These are phyloP conservation scores for Lachnellula cervina DNA, from an alignment of 2,329 filamentous ascomycete genomes.

Conservation along the genomic window DNA sequence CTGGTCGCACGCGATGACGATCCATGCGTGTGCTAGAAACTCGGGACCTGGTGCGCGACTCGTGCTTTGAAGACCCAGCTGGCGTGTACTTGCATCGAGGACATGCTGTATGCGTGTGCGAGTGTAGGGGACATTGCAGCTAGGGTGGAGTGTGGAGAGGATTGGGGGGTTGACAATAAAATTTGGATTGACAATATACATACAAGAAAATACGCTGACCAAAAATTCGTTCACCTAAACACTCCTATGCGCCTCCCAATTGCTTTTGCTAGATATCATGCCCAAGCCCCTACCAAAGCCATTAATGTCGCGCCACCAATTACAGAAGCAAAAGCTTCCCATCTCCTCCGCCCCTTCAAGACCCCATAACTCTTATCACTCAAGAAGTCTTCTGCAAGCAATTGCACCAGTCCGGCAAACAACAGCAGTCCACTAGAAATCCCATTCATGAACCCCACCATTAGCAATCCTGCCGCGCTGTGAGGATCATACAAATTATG, in stretches of 20 bases:
- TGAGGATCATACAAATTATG: constrained; percentile 77
- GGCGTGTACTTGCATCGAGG: too few relatives aligned
- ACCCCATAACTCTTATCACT: constrained; percentile 59
- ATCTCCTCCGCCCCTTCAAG: constrained; percentile 50
- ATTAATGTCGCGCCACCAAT: constrained; percentile 56
- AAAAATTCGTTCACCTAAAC: not conserved
- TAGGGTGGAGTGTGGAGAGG: too few relatives aligned
- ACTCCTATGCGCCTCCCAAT: not conserved
- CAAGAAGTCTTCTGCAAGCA: constrained; percentile 83
- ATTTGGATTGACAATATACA: too few relatives aligned
- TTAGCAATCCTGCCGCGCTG: constrained; percentile 68
- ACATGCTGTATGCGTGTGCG: too few relatives aligned
- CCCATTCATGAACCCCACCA: constrained; percentile 85
- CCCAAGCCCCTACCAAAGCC: constrained; percentile 65
- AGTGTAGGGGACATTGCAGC: too few relatives aligned
- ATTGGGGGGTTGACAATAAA: too few relatives aligned
- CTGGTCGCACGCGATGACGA: too few relatives aligned
- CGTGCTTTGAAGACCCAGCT: too few relatives aligned
- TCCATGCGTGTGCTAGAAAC: too few relatives aligned
- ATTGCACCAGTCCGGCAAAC: constrained; percentile 78
- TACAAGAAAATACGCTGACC: too few relatives aligned
- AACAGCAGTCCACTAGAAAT: constrained; percentile 75
- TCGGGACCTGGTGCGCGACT: too few relatives aligned
- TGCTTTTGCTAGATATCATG: constrained; percentile 27
- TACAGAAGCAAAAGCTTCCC: constrained; percentile 59